A percentile compares a stretch with the other conserved stretches of the same genome.
Evolutionary conservation across 148 eudicot species (phyloP).

Genomic region (Euryodendron excelsum): DNA sequence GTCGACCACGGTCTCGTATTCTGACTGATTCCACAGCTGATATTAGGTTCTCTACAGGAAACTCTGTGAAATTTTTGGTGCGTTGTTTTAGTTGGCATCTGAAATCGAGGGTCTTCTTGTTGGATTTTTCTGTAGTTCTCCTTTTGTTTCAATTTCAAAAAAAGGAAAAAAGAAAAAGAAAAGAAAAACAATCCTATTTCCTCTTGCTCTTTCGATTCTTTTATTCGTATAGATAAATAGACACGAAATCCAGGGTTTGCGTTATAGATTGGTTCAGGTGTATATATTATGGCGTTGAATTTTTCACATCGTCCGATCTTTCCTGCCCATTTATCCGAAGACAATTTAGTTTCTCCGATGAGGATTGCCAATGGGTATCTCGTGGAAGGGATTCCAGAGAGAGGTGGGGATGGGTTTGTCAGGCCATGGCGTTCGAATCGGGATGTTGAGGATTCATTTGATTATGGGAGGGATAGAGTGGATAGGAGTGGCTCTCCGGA

Average conservation of each 20-base stretch:
- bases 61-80: conserved; percentile 83
- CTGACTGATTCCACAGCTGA: conserved; percentile 15
- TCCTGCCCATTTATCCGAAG: conserved; percentile 53
- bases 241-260: conserved; percentile 11
- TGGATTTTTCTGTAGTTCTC: not conserved
- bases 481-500: conserved; percentile 44
- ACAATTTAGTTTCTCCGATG: conserved; percentile 52
- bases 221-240: not conserved
- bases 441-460: conserved; percentile 34
- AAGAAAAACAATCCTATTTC: conserved; percentile 2
- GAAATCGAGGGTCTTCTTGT: conserved; percentile 75
- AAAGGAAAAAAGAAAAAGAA: conserved; percentile 18
- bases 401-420: conserved; percentile 31
- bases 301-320: conserved; percentile 66
- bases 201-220: conserved; percentile 2
- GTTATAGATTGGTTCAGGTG: conserved; percentile 7
- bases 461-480: conserved; percentile 35
- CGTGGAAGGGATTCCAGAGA: conserved; percentile 47
- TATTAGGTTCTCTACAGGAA: conserved; percentile 25
- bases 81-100: conserved; percentile 69
- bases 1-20: not conserved
- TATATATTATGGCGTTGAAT: conserved; percentile 66
- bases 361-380: conserved; percentile 47
- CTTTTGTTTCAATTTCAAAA: not conserved
- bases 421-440: conserved; percentile 23